phyloP scores from a whole-genome alignment of 1,284 basidiomycete genomes.

The Xanthoconium separans region DNA sequence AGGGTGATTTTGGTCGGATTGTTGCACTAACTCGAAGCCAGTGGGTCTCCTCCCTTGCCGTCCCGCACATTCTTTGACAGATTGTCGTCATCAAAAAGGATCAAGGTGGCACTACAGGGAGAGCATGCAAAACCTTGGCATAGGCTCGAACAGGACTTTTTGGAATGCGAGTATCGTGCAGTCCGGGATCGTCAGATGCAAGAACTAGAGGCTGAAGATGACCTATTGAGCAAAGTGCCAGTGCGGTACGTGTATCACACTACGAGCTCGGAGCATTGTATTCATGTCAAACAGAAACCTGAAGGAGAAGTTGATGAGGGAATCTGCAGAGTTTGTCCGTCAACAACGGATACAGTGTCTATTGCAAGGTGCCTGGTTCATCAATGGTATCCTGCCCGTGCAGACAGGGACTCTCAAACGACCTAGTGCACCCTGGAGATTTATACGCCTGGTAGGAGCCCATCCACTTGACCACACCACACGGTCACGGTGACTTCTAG shows the following conservation, averaged over 20 bases:
- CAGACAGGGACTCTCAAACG: slow-evolving; percentile 47
- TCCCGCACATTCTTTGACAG: slow-evolving; percentile 10
- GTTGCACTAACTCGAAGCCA: slow-evolving; percentile 85
- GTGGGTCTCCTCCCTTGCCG: slow-evolving; percentile 43
- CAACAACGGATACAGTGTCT: slow-evolving; percentile 90
- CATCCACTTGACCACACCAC: background rate
- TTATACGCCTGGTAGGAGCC: slow-evolving; percentile 66
- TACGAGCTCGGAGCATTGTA: slow-evolving; percentile 4
- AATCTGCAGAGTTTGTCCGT: slow-evolving; percentile 90
- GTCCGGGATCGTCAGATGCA: slow-evolving; percentile 93
- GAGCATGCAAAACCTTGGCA: slow-evolving; percentile 84
- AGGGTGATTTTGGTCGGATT: slow-evolving; percentile 80
- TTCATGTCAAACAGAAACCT: slow-evolving; percentile 60
- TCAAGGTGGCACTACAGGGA: slow-evolving; percentile 73
- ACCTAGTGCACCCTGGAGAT: slow-evolving; percentile 69
- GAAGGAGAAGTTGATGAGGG: slow-evolving; percentile 83
- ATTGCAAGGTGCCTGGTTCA: slow-evolving; percentile 90
- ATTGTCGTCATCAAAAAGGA: slow-evolving; percentile 39
- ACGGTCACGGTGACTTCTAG: slow-evolving; percentile 38
- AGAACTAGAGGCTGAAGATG: slow-evolving; percentile 90
- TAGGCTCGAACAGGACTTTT: slow-evolving; percentile 83
- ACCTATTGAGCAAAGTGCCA: slow-evolving; percentile 80
- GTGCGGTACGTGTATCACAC: slow-evolving; percentile 58
- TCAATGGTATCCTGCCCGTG: slow-evolving; percentile 64
- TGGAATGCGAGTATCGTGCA: slow-evolving; percentile 82